Conservation (phyloP, 2,329 filamentous ascomycete species). For the Nothophaeocryptopus gaeumannii region DNA sequence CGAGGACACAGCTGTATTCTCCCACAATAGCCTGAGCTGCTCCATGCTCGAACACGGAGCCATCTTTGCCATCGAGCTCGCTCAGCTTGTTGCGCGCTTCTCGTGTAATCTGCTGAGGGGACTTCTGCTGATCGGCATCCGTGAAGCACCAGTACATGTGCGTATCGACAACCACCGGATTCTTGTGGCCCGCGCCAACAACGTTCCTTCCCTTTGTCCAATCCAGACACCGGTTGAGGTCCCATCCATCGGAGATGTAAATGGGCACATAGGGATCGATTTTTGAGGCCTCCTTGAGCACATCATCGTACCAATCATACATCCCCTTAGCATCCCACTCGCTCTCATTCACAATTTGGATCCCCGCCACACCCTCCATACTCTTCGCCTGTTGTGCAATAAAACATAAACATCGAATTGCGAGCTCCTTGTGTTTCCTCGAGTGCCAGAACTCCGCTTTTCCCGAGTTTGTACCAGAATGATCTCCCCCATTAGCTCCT, state of each 20-base stretch:
- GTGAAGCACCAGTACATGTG: slow-evolving; percentile 60
- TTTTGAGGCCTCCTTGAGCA: slow-evolving; percentile 45
- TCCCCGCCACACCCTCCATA: slow-evolving; percentile 50
- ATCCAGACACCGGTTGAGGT: slow-evolving; percentile 45
- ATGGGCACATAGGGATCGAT: slow-evolving; percentile 54
- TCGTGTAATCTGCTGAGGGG: slow-evolving; percentile 52
- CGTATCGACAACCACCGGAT: slow-evolving; percentile 57
- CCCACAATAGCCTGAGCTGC: slow-evolving; percentile 54
- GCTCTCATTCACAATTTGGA: slow-evolving; percentile 60
- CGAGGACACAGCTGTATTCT: slow-evolving; percentile 58
- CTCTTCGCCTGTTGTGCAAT: slow-evolving; percentile 48
- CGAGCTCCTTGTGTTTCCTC: slow-evolving; percentile 43
- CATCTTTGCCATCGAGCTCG: slow-evolving; percentile 48
- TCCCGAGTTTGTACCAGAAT: slow-evolving; percentile 55
- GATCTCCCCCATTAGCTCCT: slow-evolving; percentile 55
- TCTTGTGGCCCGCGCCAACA: slow-evolving; percentile 22
- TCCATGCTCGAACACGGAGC: slow-evolving; percentile 49
- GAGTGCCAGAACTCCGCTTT: slow-evolving; percentile 54
- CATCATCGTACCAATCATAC: slow-evolving; percentile 57
- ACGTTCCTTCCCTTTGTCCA: slow-evolving; percentile 41
- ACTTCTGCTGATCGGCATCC: slow-evolving; percentile 51
- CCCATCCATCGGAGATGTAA: slow-evolving; percentile 59
- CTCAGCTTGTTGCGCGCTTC: slow-evolving; percentile 45
- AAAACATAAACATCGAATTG: slow-evolving; percentile 49
- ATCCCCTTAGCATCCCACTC: slow-evolving; percentile 49